These are phyloP conservation scores for Ustilago esculenta DNA, from an alignment of 1,284 basidiomycete species.

Conservation along the genomic window DNA sequence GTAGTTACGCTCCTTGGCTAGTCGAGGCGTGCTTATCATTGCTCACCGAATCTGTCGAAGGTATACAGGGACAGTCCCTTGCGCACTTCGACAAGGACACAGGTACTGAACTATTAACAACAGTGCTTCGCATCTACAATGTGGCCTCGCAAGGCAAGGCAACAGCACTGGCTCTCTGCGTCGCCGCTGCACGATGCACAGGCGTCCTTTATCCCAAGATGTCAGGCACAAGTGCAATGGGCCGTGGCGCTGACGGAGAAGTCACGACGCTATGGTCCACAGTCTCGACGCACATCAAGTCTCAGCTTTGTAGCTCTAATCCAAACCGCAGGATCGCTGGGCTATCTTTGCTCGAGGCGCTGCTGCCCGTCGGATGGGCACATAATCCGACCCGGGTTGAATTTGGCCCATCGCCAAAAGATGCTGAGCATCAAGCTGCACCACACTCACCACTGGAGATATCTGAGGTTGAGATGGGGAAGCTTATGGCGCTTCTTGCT, in stretches of 20 bases:
- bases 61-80: background rate
- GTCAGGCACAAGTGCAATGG: background rate
- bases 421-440: background rate
- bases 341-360: slow-evolving; percentile 22
- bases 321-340: slow-evolving; percentile 33
- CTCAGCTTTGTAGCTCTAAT: slow-evolving; percentile 34
- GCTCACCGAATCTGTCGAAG: background rate
- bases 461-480: slow-evolving; percentile 27
- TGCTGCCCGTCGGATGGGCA: slow-evolving; percentile 32
- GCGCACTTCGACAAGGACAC: background rate
- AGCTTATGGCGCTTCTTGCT: slow-evolving; percentile 30
- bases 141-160: slow-evolving; percentile 21
- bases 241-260: slow-evolving; percentile 13
- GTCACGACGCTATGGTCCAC: slow-evolving; percentile 17
- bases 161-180: slow-evolving; percentile 28
- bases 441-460: slow-evolving; percentile 10
- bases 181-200: slow-evolving; percentile 28
- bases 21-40: slow-evolving; percentile 26
- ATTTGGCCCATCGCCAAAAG: background rate
- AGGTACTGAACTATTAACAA: slow-evolving; percentile 3
- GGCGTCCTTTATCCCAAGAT: slow-evolving; percentile 3
- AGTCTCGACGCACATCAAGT: slow-evolving; percentile 22
- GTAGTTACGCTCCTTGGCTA: slow-evolving; percentile 30
- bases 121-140: slow-evolving; percentile 29
- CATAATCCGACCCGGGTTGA: background rate